phyloP scores from a whole-genome alignment of 1,139 yeast species.

The Blastobotrys elegans region DNA sequence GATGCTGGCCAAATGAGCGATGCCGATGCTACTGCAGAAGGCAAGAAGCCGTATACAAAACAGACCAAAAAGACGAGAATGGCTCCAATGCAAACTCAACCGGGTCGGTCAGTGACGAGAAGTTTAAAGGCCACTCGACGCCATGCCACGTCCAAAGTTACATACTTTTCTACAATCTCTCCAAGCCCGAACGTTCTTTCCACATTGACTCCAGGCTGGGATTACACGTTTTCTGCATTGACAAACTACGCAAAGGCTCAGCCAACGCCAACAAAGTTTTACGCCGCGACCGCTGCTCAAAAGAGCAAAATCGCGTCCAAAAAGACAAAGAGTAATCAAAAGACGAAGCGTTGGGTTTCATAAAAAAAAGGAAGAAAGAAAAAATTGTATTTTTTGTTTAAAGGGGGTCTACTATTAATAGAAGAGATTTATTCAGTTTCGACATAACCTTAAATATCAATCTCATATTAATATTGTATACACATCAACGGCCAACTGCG shows the following conservation, averaged over 20 bases:
- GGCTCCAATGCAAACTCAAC: conserved; percentile 93
- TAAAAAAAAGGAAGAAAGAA: too few species aligned
- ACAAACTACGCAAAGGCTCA: conserved; percentile 51
- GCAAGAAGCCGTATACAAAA: conserved; percentile 55
- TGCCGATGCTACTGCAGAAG: conserved; percentile 27
- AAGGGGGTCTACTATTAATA: too few species aligned
- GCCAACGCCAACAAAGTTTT: conserved; percentile 26
- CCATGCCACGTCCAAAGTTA: conserved; percentile 58
- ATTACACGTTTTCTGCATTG: conserved; percentile 59
- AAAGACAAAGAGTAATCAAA: not conserved
- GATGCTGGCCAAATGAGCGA: conserved; percentile 30
- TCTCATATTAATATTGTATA: too few species aligned
- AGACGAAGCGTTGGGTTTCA: conserved; percentile 1
- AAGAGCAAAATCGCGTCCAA: conserved; percentile 11
- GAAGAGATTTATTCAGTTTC: too few species aligned
- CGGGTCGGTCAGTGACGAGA: conserved; percentile 58
- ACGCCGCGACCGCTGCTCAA: conserved; percentile 22
- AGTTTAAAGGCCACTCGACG: conserved; percentile 20
- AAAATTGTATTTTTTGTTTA: not conserved
- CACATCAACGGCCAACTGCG: too few species aligned
- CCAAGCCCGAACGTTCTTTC: conserved; percentile 44
- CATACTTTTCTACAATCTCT: conserved; percentile 35
- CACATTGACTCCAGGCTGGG: conserved; percentile 81
- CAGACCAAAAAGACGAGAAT: conserved; percentile 73
- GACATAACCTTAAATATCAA: too few species aligned